Base-by-base conservation (phyloP, 179 eudicot genomes). In the Carnegiea gigantea region DNA sequence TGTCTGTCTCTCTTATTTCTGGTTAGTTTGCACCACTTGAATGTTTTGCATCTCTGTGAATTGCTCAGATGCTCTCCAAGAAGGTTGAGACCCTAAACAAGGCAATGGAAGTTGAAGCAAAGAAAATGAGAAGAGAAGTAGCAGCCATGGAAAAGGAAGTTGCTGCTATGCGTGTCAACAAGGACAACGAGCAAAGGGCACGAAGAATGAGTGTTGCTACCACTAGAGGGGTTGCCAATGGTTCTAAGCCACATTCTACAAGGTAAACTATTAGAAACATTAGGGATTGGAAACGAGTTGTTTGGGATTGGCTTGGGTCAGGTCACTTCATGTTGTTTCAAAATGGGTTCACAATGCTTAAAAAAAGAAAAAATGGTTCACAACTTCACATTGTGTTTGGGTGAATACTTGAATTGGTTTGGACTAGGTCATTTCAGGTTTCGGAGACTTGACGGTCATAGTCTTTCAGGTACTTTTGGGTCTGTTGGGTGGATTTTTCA, bases 21-120 rank as follows among this genome's bases (percentile, higher is more conserved):
- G 57, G 44, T 43, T 0, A 36, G 20, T 33, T 30, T 33, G 44
- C 44, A 33, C 21, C 44, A 33, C 15, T 14, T 33, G 44, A 70
- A 33, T 70, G 44, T 26, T 33, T 70, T 36, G 73, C 73, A 70
- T 77, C 33, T 59, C 48, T 79, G n/a, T 79, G 57, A 28, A 68
- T 54, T 79, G 5, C 78, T 23, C 88, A 93, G 97, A 91, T 90
- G 91, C 77, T 93, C 83, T 88, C 91, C 0, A 93, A 90, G 87
- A 93, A 92, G 86, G 94, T 93, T 59, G 98, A 93, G 72, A 93
- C 92, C 46, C 81, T 93, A 79, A 92, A 84, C 83, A 92, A 88
- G 80, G 98, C 96, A 12, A 93, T 91, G 94, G 98, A 92, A 86
- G 89, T 90, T 36, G 98, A 92, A 89, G 89, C 91, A 11, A 92